Evolutionary conservation across 768 basidiomycete species (phyloP), one percentile per base, ranked within the genome.

Genomic region (Mycena alexandri): DNA sequence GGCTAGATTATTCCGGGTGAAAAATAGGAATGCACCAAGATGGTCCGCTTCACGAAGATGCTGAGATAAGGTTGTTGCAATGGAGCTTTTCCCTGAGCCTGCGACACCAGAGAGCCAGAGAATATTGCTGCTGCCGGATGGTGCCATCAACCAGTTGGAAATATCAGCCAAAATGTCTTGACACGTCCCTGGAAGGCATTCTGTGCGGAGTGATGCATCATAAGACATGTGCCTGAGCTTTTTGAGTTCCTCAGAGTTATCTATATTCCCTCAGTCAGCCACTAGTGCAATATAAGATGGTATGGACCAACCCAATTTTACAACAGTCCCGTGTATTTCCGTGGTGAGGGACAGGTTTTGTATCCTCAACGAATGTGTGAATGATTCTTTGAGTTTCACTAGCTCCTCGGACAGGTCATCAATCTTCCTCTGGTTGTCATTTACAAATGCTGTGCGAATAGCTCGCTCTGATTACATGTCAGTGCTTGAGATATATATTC

Each of bases 21-120:
- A 75, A 22, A 74, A 70, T 0, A 74, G 1, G 48, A 73, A 74
- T 3, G 69, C 68, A 10, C 73, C 74, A 3, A 75, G 72, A 5
- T 71, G 63, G 2, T n/a, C 1, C 73, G 66, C 2, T n/a, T 44
- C 41, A 12, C 55, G 55, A 11, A 43, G 42, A 5, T 9, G 9
- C 19, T 56, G 14, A 4, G 55, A 43, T 13, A 56, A 6, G 1
- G 22, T 56, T 22, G 42, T 56, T 0, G 55, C 22, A 9, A 56
- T 29, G 1, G 55, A 25, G 24, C 54, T 55, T 42, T 55, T 55
- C 0, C 54, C 54, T 2, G 36, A 12, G 10, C 54, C 54, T 38
- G 68, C 70, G 5, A 69, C 57, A n/a, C 73, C 73, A 57, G 60
- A 44, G 5, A 75, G n/a, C 73, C 73, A 75, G 11, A 56, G 24